Base-by-base conservation (phyloP, 2,329 filamentous ascomycete genomes). In the Neurospora sp. region DNA sequence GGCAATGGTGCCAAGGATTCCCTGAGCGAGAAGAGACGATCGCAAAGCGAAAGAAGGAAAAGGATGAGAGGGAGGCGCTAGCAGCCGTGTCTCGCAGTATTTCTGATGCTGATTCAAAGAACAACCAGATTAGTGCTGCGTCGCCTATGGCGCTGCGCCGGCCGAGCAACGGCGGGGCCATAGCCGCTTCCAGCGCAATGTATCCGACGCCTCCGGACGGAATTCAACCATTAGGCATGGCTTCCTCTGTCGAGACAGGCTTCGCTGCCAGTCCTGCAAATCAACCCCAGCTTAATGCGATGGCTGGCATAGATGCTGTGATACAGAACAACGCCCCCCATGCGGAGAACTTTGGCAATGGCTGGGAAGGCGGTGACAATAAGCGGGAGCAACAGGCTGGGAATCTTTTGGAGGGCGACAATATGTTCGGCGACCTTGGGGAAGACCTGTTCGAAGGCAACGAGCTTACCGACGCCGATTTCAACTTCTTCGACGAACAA, bases 381-480 rank as follows among this genome's bases (percentile, higher is more conserved):
- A 87, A 85, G 73, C 79, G 81, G 65, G 83, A 85, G 66, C 82
- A 82, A 8, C 78, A 76, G 6, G 80, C 82, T 23, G 77, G 78
- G 66, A 81, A 81, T 38, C 81, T 84, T 5, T 77, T 79, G 39
- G 85, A 85, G 33, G 81, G 84, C 8, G 86, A 87, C 38, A 84
- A 90, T 74, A 81, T 92, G 5, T 92, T 92, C 75, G 89, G 86
- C 23, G 90, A 92, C 69, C 83, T 91, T 73, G 88, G 88, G 12
- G 87, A 86, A 8, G 89, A 92, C 73, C 86, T 90, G 74, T 92
- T 92, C 79, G 88, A 85, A n/a, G 87, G 89, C n/a, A 86, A 88
- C 72, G 87, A 89, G 73, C 84, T 95, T n/a, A 93, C 90, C 1
- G 92, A 96, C 74, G 91, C 88, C 6, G 92, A 96, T 76, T 95